phyloP scores from a whole-genome alignment of 225 moss, liverwort and hornwort species.

The Takakia lepidozioides region DNA sequence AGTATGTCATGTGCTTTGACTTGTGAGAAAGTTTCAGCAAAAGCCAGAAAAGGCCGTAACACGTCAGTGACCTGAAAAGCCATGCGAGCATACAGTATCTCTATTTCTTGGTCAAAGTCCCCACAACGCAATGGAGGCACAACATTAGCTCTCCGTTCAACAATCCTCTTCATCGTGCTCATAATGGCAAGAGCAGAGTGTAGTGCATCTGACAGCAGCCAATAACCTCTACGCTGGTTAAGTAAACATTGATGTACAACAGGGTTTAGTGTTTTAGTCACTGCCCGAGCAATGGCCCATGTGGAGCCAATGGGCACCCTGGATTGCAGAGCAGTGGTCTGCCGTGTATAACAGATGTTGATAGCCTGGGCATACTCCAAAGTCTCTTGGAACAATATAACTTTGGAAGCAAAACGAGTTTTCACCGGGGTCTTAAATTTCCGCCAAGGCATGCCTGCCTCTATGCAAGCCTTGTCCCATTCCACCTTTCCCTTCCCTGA shows the following conservation, averaged over 20 bases:
- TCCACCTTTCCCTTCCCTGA: not conserved
- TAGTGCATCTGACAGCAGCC: too few species aligned
- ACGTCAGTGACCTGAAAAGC: too few species aligned
- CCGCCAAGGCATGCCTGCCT: not conserved
- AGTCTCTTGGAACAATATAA: too few species aligned
- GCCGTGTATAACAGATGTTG: not conserved
- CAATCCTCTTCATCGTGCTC: not conserved
- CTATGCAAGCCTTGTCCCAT: not conserved
- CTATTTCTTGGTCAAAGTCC: not conserved
- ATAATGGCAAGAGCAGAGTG: too few species aligned
- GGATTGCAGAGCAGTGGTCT: not conserved
- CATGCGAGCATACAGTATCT: not conserved
- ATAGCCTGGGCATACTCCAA: too few species aligned
- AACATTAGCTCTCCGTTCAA: conserved; percentile 1
- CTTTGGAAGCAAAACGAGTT: too few species aligned
- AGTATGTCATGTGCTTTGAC: too few species aligned
- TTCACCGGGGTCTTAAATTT: not conserved
- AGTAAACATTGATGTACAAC: not conserved
- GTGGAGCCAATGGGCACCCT: not conserved
- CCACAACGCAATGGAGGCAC: too few species aligned
- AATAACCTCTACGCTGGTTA: too few species aligned
- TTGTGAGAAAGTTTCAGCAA: too few species aligned
- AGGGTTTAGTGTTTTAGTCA: not conserved
- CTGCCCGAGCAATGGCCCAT: not conserved
- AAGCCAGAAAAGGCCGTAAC: too few species aligned